Evolutionary conservation across 169 alveolate genomes (phyloP), one percentile per base, ranked within the genome.

Genomic region (Plasmodium fragile): DNA sequence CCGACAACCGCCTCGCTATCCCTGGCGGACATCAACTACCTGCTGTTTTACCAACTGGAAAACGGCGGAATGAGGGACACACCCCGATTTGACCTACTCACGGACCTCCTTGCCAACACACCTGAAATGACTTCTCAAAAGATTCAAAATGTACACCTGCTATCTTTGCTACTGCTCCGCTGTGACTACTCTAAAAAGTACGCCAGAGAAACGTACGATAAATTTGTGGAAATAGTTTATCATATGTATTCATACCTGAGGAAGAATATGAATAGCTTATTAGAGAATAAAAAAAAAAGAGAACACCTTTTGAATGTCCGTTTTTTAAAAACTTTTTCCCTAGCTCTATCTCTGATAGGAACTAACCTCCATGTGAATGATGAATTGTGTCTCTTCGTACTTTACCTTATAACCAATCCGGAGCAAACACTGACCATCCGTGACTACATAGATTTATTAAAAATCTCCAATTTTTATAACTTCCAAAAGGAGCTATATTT

Each of bases 21-120:
- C n/a, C 8, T 78, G 25, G 34, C 13, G 11, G 94, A 89, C 81
- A 34, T 77, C 71, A 89, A 89, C 22, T 89, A 89, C 49, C 72
- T 89, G 30, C 72, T 89, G 10, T 89, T 77, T 72, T 89, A 89
- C 52, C 94, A 89, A 78, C 41, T 89, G 34, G 78, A 89, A 70
- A 89, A 89, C 72, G 73, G 34, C 5, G 28, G 72, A 78, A 72
- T 72, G 39, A n/a, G 69, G 11, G 34, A 13, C 25, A 34, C n/a
- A 8, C 32, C 30, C 39, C 36, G 22, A 30, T 32, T 73, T 55
- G 45, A 84, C 25, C n/a, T 49, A 18, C n/a, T 89, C 25, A 41
- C 81, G 10, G 59, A 89, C 10, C n/a, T 4, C 39, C 39, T 80
- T 11, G 36, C 52, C 28, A 34, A 25, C 53, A 45, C 41, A 11